Evolutionary conservation across 805 yeast genomes (phyloP).

Genomic region (Ogataea methanolica): DNA sequence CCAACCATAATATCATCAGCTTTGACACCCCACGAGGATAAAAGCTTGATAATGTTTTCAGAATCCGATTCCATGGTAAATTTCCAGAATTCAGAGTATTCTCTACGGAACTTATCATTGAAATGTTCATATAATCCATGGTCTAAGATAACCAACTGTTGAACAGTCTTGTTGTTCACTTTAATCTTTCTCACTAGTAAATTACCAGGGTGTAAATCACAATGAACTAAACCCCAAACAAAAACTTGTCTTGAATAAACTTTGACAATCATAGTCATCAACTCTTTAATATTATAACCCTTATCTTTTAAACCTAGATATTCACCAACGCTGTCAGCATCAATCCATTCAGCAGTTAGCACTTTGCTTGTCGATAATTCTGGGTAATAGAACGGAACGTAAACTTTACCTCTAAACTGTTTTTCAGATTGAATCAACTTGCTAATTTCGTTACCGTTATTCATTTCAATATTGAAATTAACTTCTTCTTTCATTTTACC

Average conservation of each 20-base stretch:
- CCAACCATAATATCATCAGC: constrained; percentile 59
- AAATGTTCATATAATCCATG: constrained; percentile 68
- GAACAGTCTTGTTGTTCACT: constrained; percentile 24
- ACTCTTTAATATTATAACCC: constrained; percentile 34
- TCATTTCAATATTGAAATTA: constrained; percentile 52
- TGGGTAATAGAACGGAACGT: constrained; percentile 51
- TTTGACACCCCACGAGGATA: constrained; percentile 64
- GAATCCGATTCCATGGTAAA: constrained; percentile 50
- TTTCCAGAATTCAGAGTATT: constrained; percentile 63
- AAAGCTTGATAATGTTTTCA: constrained; percentile 43
- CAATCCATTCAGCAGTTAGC: constrained; percentile 70
- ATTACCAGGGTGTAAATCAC: constrained; percentile 84
- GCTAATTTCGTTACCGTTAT: constrained; percentile 43
- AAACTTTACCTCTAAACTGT: constrained; percentile 36
- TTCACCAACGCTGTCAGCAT: constrained; percentile 57
- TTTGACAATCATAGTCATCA: constrained; percentile 48
- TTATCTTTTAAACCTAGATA: constrained; percentile 36
- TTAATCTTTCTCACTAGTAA: constrained; percentile 44
- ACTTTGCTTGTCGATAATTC: constrained; percentile 46
- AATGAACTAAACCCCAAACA: constrained; percentile 63
- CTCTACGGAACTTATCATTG: constrained; percentile 42
- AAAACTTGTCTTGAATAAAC: constrained; percentile 57
- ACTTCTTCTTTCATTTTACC: constrained; percentile 56
- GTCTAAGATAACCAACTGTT: constrained; percentile 64
- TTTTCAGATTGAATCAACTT: constrained; percentile 38